Evolutionary conservation across 208 protist genomes (phyloP), one percentile per base, ranked within the genome.

Genomic region (Blastocrithidia nonstop): DNA sequence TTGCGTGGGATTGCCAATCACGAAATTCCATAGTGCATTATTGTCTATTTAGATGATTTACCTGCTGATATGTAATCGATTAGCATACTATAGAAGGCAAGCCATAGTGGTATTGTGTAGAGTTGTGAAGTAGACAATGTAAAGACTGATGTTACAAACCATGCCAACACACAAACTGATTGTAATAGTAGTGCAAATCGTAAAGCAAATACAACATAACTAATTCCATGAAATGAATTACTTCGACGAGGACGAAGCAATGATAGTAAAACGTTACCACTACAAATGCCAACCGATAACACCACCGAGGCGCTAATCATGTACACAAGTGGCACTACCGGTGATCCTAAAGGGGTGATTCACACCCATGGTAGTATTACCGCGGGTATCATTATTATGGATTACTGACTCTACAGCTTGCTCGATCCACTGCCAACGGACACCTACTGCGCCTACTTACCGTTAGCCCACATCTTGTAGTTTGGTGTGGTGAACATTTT

Each of bases 401-500:
- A 45, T 4, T 41, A 50, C 17, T 24, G 39, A 22, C 16, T 55
- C 1, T 55, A 65, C 42, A 50, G 39, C 43, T 56, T 75, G 45
- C 32, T 61, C 2, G 26, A 37, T 3, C 80, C 45, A 11, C 19
- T 44, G 28, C 52, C 64, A 11, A 58, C 86, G 6, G 74, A 74
- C 32, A 55, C 49, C 19, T 90, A 93, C 53, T 68, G 83, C 38
- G 66, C 84, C 2, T 96, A 95, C 50, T 63, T 96, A 6, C 90
- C 90, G 3, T 50, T 94, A 4, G 90, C 88, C 11, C 90, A 96
- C 62, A 93, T 96, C 49, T 60, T 96, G 13, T 85, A 95, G 64
- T 69, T 93, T 27, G 58, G 49, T n/a, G 79, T 85, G 15, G 47
- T 92, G 22, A 81, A 67, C 36, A 50, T 88, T 27, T 62, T 93